Conservation (phyloP, 2,329 filamentous ascomycete genomes). For the Herpotrichia juniperi region DNA sequence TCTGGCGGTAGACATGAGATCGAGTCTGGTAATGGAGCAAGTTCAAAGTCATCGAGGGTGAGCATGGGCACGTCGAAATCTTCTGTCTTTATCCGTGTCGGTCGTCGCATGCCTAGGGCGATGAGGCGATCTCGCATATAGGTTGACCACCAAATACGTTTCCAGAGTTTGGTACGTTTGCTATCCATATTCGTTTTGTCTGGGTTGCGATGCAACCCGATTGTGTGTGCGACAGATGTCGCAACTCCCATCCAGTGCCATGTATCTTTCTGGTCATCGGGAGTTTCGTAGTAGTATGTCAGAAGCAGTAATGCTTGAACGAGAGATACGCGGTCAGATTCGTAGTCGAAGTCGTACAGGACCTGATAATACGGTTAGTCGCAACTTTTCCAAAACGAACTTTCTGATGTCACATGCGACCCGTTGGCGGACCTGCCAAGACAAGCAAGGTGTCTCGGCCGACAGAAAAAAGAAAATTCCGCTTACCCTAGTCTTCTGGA, state of each 20-base stretch:
- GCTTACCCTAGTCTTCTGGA: slow-evolving; percentile 82
- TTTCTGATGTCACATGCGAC: slow-evolving; percentile 8
- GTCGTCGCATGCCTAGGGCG: slow-evolving; percentile 89
- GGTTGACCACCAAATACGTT: slow-evolving; percentile 97
- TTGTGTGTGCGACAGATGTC: slow-evolving; percentile 89
- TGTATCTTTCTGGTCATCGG: slow-evolving; percentile 95
- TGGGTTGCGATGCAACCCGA: slow-evolving; percentile 88
- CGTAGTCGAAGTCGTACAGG: slow-evolving; percentile 94
- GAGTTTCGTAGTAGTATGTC: slow-evolving; percentile 98
- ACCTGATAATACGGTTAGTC: slow-evolving; percentile 57
- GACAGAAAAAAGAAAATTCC: slow-evolving; percentile 1
- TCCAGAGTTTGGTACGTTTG: slow-evolving; percentile 82
- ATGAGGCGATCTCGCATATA: slow-evolving; percentile 95
- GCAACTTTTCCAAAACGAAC: neutral
- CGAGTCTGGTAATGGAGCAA: slow-evolving; percentile 69
- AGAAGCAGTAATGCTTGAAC: slow-evolving; percentile 89
- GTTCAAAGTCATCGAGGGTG: slow-evolving; percentile 82
- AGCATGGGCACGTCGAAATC: slow-evolving; percentile 96
- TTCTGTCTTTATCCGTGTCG: slow-evolving; percentile 89
- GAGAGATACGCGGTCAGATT: slow-evolving; percentile 84
- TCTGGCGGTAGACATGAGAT: slow-evolving; percentile 71
- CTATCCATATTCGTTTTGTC: slow-evolving; percentile 75
- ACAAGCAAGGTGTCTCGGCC: neutral
- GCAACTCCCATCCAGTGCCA: slow-evolving; percentile 99
- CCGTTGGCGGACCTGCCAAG: neutral